These are phyloP conservation scores for Pseudofabraea citricarpa DNA, from an alignment of 2,329 filamentous ascomycete species.

Conservation along the genomic window DNA sequence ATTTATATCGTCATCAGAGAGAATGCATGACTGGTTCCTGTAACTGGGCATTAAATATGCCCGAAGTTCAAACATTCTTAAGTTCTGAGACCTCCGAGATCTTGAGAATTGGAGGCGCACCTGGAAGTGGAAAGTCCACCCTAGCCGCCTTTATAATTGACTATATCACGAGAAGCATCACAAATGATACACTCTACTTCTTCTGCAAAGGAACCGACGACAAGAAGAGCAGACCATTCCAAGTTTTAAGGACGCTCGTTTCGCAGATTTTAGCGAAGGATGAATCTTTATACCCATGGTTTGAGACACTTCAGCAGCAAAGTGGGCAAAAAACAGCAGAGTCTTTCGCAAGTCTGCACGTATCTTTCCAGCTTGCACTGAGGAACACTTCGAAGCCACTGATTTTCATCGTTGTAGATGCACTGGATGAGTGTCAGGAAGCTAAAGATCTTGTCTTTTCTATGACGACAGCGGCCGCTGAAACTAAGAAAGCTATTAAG, in stretches of 20 bases:
- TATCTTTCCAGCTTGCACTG: not conserved
- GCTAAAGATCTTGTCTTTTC: not conserved
- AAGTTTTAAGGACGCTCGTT: not conserved
- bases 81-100: not conserved
- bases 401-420: conserved; percentile 4
- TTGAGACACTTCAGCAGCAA: not conserved
- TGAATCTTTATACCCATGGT: not conserved
- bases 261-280: not conserved
- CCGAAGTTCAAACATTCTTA: not conserved
- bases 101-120: not conserved
- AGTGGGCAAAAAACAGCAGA: not conserved
- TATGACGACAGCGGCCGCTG: not conserved
- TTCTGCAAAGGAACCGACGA: not conserved
- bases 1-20: not conserved
- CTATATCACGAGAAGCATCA: not conserved
- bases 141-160: not conserved
- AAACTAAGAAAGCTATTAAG: not conserved
- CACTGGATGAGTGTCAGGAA: conserved; percentile 3
- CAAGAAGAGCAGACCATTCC: not conserved
- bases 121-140: not conserved
- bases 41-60: not conserved
- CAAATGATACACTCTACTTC: not conserved
- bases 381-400: not conserved
- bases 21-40: not conserved
- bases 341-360: not conserved